Evolutionary conservation across 1,284 basidiomycete species (phyloP).

Genomic region (Fistulina hepatica): DNA sequence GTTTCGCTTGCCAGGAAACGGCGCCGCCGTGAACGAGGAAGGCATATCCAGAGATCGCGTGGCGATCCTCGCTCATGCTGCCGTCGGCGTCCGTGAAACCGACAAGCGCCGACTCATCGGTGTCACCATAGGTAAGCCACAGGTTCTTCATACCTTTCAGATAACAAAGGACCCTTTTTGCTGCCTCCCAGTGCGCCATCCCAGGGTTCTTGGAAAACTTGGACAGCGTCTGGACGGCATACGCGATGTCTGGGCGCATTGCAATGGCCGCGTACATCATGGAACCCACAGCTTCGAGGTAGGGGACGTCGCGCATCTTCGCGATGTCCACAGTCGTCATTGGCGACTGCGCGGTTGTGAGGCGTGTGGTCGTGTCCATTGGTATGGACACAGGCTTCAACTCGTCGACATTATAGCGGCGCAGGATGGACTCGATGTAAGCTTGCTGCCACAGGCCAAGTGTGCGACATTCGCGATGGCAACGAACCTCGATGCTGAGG

Average conservation of each 20-base stretch:
- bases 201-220: constrained; percentile 16
- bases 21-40: constrained; percentile 25
- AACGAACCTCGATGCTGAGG: constrained; percentile 17
- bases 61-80: constrained; percentile 6
- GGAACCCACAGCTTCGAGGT: constrained; percentile 20
- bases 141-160: constrained; percentile 21
- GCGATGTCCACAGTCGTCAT: constrained; percentile 10
- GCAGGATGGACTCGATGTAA: constrained; percentile 17
- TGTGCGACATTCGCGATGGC: constrained; percentile 12
- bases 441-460: constrained; percentile 16
- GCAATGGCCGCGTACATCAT: constrained; percentile 24
- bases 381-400: constrained; percentile 13
- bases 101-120: not conserved
- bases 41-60: constrained; percentile 11
- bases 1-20: constrained; percentile 26
- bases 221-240: constrained; percentile 16
- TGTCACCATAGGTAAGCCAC: constrained; percentile 16
- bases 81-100: constrained; percentile 11
- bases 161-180: constrained; percentile 18
- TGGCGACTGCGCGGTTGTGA: constrained; percentile 7
- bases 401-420: constrained; percentile 11
- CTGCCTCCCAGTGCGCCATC: constrained; percentile 19
- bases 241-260: constrained; percentile 24
- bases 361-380: constrained; percentile 12
- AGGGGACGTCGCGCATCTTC: constrained; percentile 21